phyloP scores from a whole-genome alignment of 1,284 basidiomycete species.

The Pseudozyma hubeiensis region DNA sequence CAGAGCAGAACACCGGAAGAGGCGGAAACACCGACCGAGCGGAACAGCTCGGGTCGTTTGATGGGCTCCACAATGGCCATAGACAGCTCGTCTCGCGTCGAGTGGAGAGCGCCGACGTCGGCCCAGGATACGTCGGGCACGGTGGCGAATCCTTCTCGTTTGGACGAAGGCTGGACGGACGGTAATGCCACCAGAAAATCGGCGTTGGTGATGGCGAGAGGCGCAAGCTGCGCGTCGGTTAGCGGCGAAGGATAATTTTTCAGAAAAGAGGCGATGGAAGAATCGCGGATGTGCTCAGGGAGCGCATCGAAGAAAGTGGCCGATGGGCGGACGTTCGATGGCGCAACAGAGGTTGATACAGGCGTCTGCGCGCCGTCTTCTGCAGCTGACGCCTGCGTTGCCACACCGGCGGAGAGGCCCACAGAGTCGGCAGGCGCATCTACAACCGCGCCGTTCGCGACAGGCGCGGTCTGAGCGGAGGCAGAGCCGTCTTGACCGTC shows the following conservation, averaged over 20 bases:
- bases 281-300: constrained; percentile 70
- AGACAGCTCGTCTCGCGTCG: constrained; percentile 87
- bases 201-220: constrained; percentile 80
- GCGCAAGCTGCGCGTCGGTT: constrained; percentile 79
- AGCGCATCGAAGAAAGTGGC: constrained; percentile 60
- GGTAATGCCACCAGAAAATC: constrained; percentile 81
- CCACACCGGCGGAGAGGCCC: constrained; percentile 13
- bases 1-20: constrained; percentile 86
- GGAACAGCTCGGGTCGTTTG: constrained; percentile 87
- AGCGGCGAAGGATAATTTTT: constrained; percentile 84
- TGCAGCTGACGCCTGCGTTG: constrained; percentile 11
- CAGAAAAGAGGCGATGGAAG: constrained; percentile 89
- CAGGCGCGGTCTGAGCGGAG: background rate
- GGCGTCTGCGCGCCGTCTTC: constrained; percentile 22
- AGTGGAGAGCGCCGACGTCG: constrained; percentile 90
- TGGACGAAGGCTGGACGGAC: constrained; percentile 92
- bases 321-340: constrained; percentile 41
- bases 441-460: constrained; percentile 6
- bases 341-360: background rate
- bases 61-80: constrained; percentile 99
- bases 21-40: constrained; percentile 83
- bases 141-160: constrained; percentile 96
- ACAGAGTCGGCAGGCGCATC: constrained; percentile 10
- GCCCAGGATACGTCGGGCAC: constrained; percentile 95
- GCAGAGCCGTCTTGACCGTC: constrained; percentile 1